Base-by-base conservation (phyloP, 2,329 filamentous ascomycete species). In the Trichoderma arundinaceum region DNA sequence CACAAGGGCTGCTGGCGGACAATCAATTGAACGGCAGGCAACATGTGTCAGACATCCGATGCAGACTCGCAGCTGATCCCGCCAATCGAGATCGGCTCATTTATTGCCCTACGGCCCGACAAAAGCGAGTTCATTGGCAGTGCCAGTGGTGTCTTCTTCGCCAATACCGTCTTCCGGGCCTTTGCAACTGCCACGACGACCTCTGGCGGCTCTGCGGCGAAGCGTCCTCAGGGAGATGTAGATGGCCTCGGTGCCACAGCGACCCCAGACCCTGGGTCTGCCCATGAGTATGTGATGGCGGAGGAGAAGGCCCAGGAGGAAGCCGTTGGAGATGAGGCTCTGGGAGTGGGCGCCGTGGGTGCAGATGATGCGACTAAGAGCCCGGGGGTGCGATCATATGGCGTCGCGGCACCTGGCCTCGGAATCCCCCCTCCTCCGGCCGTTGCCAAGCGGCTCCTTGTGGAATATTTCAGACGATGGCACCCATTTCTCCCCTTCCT, bases 71-170 rank as follows among this genome's bases (percentile, higher is more conserved):
- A 63, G 59, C 59, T 46, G 59, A 63, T 63, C 39, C 59, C 49
- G 28, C 59, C 59, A 17, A 63, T 63, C n/a, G 59, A 63, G 49
- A 63, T 63, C 59, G 59, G 59, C 59, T 63, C 59, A 63, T 63
- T 63, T 63, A 63, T 63, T 54, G 59, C 59, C 59, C 59, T 63
- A 51, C 59, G 59, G n/a, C 59, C 59, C 39, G 59, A 63, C 41
- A 63, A 63, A 39, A 63, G 59, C 59, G 59, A 63, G 13, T 63
- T 63, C 17, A 63, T 63, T 13, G 59, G 59, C 39, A 63, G 59
- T 54, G 59, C 59, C 59, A 63, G 59, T 39, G 59, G 59, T 17
- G 59, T 63, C 17, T 63, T 63, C 49, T 63, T 63, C 28, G 59
- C 59, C 32, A 63, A 63, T 9, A 63, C 59, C 49, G 59, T 63